Evolutionary conservation across 129 eudicot genomes (phyloP), one percentile per base, ranked within the genome.

Genomic region (Gnaphalium uliginosum): DNA sequence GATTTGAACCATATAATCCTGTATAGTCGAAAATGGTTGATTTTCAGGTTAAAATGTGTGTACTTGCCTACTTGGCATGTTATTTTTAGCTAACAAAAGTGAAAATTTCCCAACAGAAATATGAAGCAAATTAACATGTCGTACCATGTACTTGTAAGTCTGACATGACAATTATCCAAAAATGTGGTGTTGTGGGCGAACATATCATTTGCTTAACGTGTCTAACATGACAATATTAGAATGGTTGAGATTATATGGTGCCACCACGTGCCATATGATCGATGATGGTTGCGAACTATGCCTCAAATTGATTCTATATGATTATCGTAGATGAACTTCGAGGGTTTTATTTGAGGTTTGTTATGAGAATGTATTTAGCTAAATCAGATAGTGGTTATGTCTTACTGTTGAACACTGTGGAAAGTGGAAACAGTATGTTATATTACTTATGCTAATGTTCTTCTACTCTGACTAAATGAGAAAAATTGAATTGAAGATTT

Each of bases 61-160:
- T 17, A 53, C 59, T 53, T 53, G 59, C 18, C 19, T 30, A 30
- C 33, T 30, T 4, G 33, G 33, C 33, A 30, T 30, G 4, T 53
- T 15, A 14, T 14, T 53, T 53, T 18, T 53, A 9, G 59, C 60
- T 14, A 2, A 54, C 21, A 56, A 21, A 18, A 56, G 25, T 10
- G 54, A 54, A 56, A 6, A 56, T 33, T 30, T 30, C 24, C 24
- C 13, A 27, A 56, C 62, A 17, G 2, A 18, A 51, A 33, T 43
- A 69, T 21, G 58, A 13, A 25, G 37, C 75, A 70, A 70, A 50
- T 30, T 51, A 51, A 50, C 58, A 17, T 51, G 75, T 70, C 13
- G 27, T 70, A 70, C 24, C 57, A 25, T 0, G 43, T 50, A 70
- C 62, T 50, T 70, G 24, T 23, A 48, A n/a, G n/a, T 10, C 21